A percentile compares a stretch with the other conserved stretches of the same genome.
phyloP scores from a whole-genome alignment of 108 stramenopile genomes.

The Licmophora abbreviata region DNA sequence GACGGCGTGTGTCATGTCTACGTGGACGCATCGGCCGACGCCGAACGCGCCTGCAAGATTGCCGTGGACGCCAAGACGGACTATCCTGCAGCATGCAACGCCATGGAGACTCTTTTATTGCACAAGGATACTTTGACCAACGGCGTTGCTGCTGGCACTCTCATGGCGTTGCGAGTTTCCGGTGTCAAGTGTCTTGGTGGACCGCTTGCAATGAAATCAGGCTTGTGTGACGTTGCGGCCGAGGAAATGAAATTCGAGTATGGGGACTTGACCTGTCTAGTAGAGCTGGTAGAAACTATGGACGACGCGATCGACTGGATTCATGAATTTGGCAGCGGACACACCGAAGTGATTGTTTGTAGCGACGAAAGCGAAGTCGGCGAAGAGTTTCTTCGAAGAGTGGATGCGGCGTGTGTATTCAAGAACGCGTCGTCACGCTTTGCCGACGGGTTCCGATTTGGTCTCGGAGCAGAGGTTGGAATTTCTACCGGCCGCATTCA shows the following conservation, averaged over 20 bases:
- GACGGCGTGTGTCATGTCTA: conserved; percentile 99
- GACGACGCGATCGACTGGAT: conserved; percentile 94
- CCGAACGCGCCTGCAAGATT: conserved; percentile 47
- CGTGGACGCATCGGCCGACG: conserved; percentile 81
- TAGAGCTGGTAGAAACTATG: conserved; percentile 85
- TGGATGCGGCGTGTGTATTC: conserved; percentile 96
- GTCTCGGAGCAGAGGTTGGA: conserved; percentile 96
- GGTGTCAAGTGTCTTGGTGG: conserved; percentile 89
- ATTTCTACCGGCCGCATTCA: conserved; percentile 96
- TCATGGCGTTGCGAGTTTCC: conserved; percentile 71
- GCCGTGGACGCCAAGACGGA: conserved; percentile 94
- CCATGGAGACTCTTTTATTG: conserved; percentile 94
- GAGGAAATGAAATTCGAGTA: conserved; percentile 84
- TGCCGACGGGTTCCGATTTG: conserved; percentile 97
- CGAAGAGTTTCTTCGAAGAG: conserved; percentile 80
- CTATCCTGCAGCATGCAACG: conserved; percentile 98
- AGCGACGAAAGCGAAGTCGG: conserved; percentile 72
- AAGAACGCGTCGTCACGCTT: conserved; percentile 97
- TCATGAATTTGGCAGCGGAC: conserved; percentile 85
- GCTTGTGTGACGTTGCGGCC: conserved; percentile 62
- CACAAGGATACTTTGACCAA: conserved; percentile 70
- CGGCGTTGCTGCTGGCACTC: conserved; percentile 53
- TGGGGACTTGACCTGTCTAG: conserved; percentile 87
- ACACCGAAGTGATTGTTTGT: conserved; percentile 95
- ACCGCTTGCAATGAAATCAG: conserved; percentile 68